Evolutionary conservation across 305 asterid genomes (phyloP).

Genomic region (Fraxinus angustifolia): DNA sequence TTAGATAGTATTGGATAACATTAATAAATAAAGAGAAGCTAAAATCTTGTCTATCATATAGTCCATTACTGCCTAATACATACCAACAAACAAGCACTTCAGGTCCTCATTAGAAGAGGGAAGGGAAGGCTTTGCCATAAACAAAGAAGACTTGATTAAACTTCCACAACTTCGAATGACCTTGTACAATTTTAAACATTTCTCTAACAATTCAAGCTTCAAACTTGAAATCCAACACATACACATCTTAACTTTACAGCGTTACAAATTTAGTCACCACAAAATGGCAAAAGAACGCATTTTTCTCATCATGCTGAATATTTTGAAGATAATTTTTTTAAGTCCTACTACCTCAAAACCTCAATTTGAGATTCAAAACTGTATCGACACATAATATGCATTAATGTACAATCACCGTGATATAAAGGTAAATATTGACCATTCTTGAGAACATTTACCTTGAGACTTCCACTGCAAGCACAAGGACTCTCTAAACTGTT

Average conservation of each 20-base stretch:
- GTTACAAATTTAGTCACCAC: background rate
- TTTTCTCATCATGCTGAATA: background rate
- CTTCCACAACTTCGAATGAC: background rate
- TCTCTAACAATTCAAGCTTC: background rate
- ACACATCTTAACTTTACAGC: background rate
- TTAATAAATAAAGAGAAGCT: constrained; percentile 3
- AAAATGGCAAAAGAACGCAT: background rate
- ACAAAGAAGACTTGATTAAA: background rate
- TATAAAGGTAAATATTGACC: background rate
- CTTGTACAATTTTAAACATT: background rate
- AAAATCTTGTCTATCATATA: background rate
- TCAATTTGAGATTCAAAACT: background rate
- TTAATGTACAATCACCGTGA: background rate
- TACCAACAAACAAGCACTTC: background rate
- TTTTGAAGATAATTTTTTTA: background rate
- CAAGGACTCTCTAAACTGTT: constrained; percentile 83
- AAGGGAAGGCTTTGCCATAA: background rate
- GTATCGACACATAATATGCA: background rate
- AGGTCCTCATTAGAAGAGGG: background rate
- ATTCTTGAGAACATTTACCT: constrained; percentile 44
- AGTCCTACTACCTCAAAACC: background rate
- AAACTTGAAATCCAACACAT: background rate
- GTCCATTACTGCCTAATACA: background rate
- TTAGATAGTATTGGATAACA: background rate
- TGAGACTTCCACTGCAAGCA: constrained; percentile 92